Conservation (phyloP, 176 grass and related monocot genomes). For the Carex cristatella region DNA sequence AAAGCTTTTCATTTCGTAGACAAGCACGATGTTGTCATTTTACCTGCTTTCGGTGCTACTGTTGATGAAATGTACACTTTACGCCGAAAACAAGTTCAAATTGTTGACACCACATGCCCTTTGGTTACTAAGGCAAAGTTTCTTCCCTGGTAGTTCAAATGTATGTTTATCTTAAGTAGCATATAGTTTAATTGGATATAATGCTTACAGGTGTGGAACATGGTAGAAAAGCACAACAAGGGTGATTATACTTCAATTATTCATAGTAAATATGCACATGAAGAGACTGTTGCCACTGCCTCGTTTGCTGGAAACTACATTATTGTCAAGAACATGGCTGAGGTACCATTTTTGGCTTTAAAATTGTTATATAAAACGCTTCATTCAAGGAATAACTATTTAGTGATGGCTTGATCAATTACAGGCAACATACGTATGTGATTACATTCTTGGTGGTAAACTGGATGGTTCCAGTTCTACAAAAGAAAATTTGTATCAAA, state of each 20-base stretch:
- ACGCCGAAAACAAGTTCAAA: constrained; percentile 88
- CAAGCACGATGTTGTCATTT: constrained; percentile 75
- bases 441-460: constrained; percentile 89
- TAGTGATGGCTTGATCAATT: background rate
- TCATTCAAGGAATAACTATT: constrained; percentile 6
- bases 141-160: background rate
- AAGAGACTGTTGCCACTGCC: constrained; percentile 93
- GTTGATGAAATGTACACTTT: constrained; percentile 94
- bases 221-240: constrained; percentile 98
- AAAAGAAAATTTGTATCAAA: constrained; percentile 62
- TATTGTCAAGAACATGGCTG: constrained; percentile 80
- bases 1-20: constrained; percentile 68
- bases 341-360: constrained; percentile 40
- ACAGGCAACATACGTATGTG: constrained; percentile 85
- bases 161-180: background rate
- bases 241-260: constrained; percentile 92
- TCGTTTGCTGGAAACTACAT: constrained; percentile 94
- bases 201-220: constrained; percentile 83
- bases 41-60: constrained; percentile 89
- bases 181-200: background rate
- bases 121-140: constrained; percentile 82
- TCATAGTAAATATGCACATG: constrained; percentile 91
- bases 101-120: constrained; percentile 95
- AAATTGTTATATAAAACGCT: background rate
- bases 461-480: constrained; percentile 93